Conservation (phyloP, 2,329 filamentous ascomycete genomes). For the Talaromyces funiculosus region DNA sequence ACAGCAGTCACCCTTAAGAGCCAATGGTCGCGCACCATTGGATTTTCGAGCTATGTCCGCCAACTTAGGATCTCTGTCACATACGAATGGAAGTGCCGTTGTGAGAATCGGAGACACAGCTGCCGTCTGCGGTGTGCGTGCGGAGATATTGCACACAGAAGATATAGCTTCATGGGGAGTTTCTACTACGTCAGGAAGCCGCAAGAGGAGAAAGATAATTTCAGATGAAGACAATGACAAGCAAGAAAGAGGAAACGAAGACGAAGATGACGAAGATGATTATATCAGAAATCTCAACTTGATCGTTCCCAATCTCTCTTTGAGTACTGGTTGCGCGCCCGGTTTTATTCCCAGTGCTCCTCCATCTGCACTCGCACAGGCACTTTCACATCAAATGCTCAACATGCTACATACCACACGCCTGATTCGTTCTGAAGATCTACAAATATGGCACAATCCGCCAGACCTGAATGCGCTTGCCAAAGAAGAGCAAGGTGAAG, state of each 20-base stretch:
- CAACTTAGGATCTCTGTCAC: constrained; percentile 77
- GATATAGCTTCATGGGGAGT: constrained; percentile 59
- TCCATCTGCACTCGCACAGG: constrained; percentile 74
- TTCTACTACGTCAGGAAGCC: constrained; percentile 33
- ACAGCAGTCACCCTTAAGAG: constrained; percentile 58
- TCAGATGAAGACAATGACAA: constrained; percentile 14
- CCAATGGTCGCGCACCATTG: constrained; percentile 70
- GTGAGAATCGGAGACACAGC: constrained; percentile 85
- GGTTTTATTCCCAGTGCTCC: constrained; percentile 78
- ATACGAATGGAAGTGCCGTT: constrained; percentile 84
- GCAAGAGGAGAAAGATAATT: constrained; percentile 26
- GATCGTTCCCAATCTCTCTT: constrained; percentile 86
- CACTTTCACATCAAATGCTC: constrained; percentile 72
- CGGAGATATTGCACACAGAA: constrained; percentile 70
- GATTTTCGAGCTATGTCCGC: constrained; percentile 68
- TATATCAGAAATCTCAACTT: constrained; percentile 54
- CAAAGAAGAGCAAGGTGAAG: constrained; percentile 42
- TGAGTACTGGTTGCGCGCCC: constrained; percentile 85
- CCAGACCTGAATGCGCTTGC: constrained; percentile 32
- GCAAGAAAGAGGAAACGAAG: constrained; percentile 32
- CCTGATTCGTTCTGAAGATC: constrained; percentile 60
- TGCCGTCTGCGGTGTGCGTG: constrained; percentile 88
- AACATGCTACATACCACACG: constrained; percentile 67
- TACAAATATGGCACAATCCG: constrained; percentile 66
- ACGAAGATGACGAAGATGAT: constrained; percentile 39